Conservation (phyloP, 345 rosid species). For the Theobroma cacao region DNA sequence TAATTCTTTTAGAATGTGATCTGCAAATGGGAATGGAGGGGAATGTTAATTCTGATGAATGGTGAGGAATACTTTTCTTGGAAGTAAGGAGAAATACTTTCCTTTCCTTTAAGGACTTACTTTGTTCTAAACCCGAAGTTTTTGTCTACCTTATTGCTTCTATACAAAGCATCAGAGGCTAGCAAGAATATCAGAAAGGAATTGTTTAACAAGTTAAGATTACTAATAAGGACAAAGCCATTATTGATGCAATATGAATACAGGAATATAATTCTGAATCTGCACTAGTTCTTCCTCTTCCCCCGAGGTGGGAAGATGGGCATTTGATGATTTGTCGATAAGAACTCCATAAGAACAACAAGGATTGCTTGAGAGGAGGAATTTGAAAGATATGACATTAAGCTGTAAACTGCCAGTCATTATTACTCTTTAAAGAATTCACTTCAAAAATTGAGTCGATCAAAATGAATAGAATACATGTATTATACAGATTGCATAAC, state of each 20-base stretch:
- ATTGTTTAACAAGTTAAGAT: no score
- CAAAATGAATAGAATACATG: neutral
- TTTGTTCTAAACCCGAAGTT: neutral
- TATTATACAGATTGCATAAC: neutral
- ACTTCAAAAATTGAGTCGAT: neutral
- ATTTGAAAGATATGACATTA: neutral
- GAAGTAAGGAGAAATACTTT: constrained; percentile 3
- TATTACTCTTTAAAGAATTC: neutral
- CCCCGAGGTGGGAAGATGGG: no score
- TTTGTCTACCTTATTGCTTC: neutral
- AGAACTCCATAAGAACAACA: neutral
- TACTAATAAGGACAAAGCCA: neutral
- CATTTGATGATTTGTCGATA: neutral
- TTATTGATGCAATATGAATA: neutral
- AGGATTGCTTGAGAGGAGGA: neutral
- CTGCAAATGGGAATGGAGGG: neutral
- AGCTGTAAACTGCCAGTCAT: neutral
- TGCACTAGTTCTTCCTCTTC: neutral
- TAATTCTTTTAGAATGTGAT: neutral
- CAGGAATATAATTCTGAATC: neutral
- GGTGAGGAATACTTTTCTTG: neutral
- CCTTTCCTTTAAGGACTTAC: neutral
- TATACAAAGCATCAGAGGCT: neutral
- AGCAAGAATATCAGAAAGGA: neutral
- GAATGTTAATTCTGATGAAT: neutral